A percentile compares a stretch with the other conserved stretches of the same genome.
These are phyloP conservation scores for Mytilinidion resinicola DNA, from an alignment of 495 filamentous ascomycete species.

Conservation along the genomic window DNA sequence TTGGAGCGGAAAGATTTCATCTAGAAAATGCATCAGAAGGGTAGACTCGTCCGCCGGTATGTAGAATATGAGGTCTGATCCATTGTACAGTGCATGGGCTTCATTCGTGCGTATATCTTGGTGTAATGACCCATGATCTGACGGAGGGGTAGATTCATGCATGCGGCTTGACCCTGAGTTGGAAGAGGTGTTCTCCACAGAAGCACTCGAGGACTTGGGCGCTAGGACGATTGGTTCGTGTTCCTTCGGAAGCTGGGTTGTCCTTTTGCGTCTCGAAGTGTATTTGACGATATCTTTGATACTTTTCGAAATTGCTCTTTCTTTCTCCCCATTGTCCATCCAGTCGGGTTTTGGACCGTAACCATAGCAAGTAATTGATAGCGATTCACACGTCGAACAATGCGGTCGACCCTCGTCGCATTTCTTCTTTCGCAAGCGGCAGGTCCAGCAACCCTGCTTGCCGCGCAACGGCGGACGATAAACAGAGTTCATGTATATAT, in stretches of 20 bases:
- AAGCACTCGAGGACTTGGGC: no score
- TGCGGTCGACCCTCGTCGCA: constrained; percentile 3
- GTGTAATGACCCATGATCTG: no score
- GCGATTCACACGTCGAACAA: not conserved
- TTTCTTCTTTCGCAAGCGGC: constrained; percentile 9
- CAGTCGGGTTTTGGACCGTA: not conserved
- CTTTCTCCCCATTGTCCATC: not conserved
- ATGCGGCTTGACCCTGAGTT: no score
- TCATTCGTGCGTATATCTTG: no score
- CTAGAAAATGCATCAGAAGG: not conserved
- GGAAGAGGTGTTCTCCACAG: no score
- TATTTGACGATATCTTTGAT: not conserved
- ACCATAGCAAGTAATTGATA: not conserved
- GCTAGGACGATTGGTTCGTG: no score
- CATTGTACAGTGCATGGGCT: no score
- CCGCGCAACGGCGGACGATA: not conserved
- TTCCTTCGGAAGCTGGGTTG: no score
- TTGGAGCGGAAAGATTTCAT: not conserved
- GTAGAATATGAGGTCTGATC: not conserved
- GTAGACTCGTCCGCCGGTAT: not conserved
- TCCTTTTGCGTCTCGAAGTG: not conserved
- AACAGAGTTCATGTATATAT: no score
- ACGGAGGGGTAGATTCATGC: no score
- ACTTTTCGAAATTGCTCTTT: not conserved
- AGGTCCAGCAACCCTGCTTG: constrained; percentile 3